phyloP scores from a whole-genome alignment of 2,329 filamentous ascomycete species.

The Aspergillus texensis region DNA sequence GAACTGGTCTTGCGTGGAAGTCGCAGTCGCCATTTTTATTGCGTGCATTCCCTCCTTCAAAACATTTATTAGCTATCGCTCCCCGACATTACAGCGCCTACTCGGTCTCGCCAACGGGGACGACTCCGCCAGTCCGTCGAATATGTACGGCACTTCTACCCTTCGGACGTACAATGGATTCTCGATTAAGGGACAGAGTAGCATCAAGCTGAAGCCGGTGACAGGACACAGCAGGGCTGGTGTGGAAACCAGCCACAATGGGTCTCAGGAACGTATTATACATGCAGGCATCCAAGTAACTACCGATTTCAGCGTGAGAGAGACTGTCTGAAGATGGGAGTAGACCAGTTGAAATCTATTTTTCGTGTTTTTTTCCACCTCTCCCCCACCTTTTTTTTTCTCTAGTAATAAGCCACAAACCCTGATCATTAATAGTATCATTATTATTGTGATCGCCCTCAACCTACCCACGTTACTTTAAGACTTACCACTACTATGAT shows the following conservation, averaged over 20 bases:
- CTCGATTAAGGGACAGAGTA: constrained; percentile 2
- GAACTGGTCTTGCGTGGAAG: constrained; percentile 27
- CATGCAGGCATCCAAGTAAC: constrained; percentile 11
- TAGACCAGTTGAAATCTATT: neutral
- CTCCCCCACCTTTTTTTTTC: too few species aligned
- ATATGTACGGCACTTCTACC: constrained; percentile 16
- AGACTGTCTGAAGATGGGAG: neutral
- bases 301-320: neutral
- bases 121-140: constrained; percentile 12
- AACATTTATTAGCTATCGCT: constrained; percentile 18
- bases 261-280: constrained; percentile 18
- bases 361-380: too few species aligned
- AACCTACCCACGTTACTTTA: neutral
- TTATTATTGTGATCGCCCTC: neutral
- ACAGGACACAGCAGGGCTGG: constrained; percentile 8
- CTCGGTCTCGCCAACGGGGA: constrained; percentile 15
- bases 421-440: neutral
- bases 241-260: constrained; percentile 12
- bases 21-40: constrained; percentile 25
- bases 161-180: constrained; percentile 17
- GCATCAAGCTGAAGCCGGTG: constrained; percentile 11
- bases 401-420: neutral
- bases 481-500: too few species aligned
- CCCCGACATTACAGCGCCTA: constrained; percentile 14
- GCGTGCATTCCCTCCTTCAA: constrained; percentile 27